Evolutionary conservation across 768 basidiomycete species (phyloP), one percentile per base, ranked within the genome.

Genomic region (Guyanaporus albipodus): DNA sequence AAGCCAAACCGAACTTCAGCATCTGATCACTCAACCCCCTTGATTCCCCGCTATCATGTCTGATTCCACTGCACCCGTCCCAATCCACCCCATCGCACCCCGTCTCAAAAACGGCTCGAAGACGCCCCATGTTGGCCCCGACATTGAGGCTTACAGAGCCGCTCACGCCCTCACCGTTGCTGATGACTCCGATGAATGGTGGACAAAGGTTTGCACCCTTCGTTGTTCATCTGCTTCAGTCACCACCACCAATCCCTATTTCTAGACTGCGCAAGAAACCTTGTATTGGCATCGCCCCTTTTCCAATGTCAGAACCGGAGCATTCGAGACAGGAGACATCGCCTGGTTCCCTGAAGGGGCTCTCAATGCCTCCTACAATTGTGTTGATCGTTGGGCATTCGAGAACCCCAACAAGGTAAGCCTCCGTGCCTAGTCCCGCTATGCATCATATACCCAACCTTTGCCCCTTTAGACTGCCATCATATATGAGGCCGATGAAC

Each of bases 401-500:
- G 80, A 83, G 62, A 72, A 93, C 60, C 96, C 95, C 0, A 71
- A 96, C 66, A 85, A 82, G 71, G 87, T 82, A 47, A 38, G 60
- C 41, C 5, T 8, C n/a, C 8, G 41, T 21, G n/a, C 42, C n/a
- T 34, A 26, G 9, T 34, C 19, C 38, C 19, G 9, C 11, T 4
- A 34, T 27, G 15, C 23, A n/a, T 32, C 24, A 14, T 39, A 3
- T 27, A 11, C 23, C 40, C 38, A n/a, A 29, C 41, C 3, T 17
- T 29, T 5, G 38, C 44, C 22, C 17, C 17, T 18, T 10, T 55
- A 92, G 88, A 83, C 85, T 22, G 95, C 95, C 23, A 96, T 98
- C 69, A 93, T 98, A 67, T 99, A 94, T 72, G 95, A 99, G 67
- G 94, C 93, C 1, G 95, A 99, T 60, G 95, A 99, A 66, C 87